phyloP scores from a whole-genome alignment of 208 protist genomes.

The Porcisia hertigi region DNA sequence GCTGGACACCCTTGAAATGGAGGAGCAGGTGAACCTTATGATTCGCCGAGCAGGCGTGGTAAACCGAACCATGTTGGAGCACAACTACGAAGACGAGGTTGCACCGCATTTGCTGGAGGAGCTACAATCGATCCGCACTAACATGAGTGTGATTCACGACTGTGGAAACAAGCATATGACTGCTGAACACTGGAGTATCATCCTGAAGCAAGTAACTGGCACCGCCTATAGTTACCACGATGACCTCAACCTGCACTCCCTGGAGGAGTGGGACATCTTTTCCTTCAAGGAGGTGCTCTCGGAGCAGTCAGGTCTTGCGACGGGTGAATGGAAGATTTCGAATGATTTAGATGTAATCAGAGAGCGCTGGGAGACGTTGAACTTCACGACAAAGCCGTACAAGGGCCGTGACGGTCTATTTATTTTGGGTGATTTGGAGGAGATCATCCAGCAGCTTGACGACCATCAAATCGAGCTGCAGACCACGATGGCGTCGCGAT shows the following conservation, averaged over 20 bases:
- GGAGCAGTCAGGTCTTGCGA: conserved; percentile 92
- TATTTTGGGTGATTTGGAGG: conserved; percentile 90
- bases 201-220: conserved; percentile 91
- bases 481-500: conserved; percentile 92
- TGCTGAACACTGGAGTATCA: conserved; percentile 85
- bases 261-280: conserved; percentile 88
- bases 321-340: conserved; percentile 92
- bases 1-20: conserved; percentile 82
- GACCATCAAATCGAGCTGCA: conserved; percentile 93
- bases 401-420: conserved; percentile 86
- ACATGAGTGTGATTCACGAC: conserved; percentile 91
- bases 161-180: conserved; percentile 94
- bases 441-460: conserved; percentile 93
- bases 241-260: conserved; percentile 72
- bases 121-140: conserved; percentile 70
- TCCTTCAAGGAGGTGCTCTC: conserved; percentile 81
- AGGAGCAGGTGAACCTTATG: conserved; percentile 86
- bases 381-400: conserved; percentile 85
- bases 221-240: conserved; percentile 88
- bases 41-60: conserved; percentile 63
- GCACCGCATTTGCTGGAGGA: conserved; percentile 75
- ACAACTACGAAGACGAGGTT: conserved; percentile 86
- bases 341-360: conserved; percentile 91
- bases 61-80: conserved; percentile 77
- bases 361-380: conserved; percentile 77